Percentiles rank a stretch among this genome's conserved stretches.
Conservation (phyloP, 2,329 filamentous ascomycete genomes). For the Colletotrichum orchidophilum region DNA sequence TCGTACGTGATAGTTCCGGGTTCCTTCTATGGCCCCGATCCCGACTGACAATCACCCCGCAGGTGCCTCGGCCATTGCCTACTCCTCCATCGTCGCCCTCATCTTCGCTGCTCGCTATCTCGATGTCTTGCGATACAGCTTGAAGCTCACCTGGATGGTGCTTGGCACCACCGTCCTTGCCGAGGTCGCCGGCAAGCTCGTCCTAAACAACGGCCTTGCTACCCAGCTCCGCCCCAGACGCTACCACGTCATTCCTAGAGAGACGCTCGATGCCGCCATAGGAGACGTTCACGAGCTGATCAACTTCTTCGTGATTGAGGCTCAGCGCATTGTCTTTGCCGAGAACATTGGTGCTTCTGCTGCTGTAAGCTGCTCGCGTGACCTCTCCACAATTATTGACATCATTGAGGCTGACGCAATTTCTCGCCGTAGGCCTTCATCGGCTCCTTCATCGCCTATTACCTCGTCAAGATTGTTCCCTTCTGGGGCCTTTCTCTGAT, state of each 20-base stretch:
- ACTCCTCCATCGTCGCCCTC: slow-evolving; percentile 63
- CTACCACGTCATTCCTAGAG: slow-evolving; percentile 73
- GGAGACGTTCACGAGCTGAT: slow-evolving; percentile 73
- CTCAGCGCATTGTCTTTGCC: slow-evolving; percentile 73
- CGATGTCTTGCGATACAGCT: slow-evolving; percentile 70
- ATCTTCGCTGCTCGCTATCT: slow-evolving; percentile 74
- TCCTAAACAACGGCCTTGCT: slow-evolving; percentile 69
- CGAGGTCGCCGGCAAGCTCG: slow-evolving; percentile 68
- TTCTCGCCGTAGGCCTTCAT: slow-evolving; percentile 60
- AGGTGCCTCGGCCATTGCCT: slow-evolving; percentile 74
- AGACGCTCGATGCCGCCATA: slow-evolving; percentile 68
- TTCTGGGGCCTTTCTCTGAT: slow-evolving; percentile 75
- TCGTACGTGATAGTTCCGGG: slow-evolving; percentile 55
- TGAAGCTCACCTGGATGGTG: slow-evolving; percentile 73
- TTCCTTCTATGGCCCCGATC: not conserved
- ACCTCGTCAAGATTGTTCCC: slow-evolving; percentile 74
- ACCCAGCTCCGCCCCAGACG: slow-evolving; percentile 73
- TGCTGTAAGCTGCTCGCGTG: slow-evolving; percentile 56
- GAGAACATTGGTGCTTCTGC: slow-evolving; percentile 71
- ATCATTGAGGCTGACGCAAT: slow-evolving; percentile 13
- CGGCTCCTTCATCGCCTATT: slow-evolving; percentile 72
- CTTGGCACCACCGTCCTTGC: slow-evolving; percentile 68
- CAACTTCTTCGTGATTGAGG: slow-evolving; percentile 78
- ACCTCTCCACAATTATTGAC: slow-evolving; percentile 22
- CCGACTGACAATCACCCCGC: slow-evolving; percentile 28